phyloP scores from a whole-genome alignment of 2,329 filamentous ascomycete genomes.

The Apiospora marii region DNA sequence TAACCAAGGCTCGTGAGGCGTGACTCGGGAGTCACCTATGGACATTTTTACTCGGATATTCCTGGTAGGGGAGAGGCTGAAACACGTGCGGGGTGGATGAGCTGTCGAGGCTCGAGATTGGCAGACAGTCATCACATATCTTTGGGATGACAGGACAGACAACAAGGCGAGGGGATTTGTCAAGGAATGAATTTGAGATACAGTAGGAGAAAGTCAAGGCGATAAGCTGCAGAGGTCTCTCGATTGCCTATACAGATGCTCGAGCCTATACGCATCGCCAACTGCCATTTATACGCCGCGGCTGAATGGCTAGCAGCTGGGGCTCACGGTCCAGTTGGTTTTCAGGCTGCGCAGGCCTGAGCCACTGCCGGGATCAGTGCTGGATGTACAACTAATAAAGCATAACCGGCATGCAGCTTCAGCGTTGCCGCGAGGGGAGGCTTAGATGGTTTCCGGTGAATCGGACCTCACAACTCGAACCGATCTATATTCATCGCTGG shows the following conservation, averaged over 20 bases:
- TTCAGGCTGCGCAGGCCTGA: background rate
- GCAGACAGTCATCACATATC: background rate
- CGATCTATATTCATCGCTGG: background rate
- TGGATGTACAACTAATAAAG: too few species aligned
- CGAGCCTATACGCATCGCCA: background rate
- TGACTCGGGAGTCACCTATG: background rate
- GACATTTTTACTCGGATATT: background rate
- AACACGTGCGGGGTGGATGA: constrained; percentile 7
- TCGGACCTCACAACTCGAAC: background rate
- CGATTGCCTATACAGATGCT: background rate
- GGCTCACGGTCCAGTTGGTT: background rate
- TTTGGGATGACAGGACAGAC: background rate
- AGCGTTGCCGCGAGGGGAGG: background rate
- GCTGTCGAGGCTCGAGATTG: background rate
- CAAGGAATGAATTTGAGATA: background rate
- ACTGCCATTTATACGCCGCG: background rate
- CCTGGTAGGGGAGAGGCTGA: background rate
- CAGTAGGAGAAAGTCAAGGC: background rate
- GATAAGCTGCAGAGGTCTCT: background rate
- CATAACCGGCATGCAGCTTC: background rate
- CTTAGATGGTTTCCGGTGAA: background rate
- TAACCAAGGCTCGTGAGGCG: background rate
- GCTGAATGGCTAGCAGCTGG: background rate
- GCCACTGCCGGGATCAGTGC: background rate
- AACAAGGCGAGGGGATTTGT: background rate